Evolutionary conservation across 139 green algal species (phyloP), one percentile per base, ranked within the genome.

Genomic region (Prasinococcaceae sp.): DNA sequence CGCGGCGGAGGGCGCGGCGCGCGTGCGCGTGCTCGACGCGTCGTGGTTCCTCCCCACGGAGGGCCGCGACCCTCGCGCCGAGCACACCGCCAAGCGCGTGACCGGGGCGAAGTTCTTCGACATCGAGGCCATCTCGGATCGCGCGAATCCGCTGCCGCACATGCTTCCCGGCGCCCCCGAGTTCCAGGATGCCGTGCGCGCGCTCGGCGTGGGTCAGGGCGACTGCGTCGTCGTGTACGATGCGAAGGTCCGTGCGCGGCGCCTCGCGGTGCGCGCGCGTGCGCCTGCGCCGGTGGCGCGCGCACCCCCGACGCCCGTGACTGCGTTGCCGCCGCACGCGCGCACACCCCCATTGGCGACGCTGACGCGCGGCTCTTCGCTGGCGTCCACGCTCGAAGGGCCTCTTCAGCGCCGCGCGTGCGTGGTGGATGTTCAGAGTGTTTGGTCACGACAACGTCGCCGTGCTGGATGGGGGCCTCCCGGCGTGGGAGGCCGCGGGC

Each of bases 381-480:
- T n/a, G n/a, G n/a, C n/a, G n/a, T n/a, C n/a, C n/a, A n/a, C n/a
- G n/a, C n/a, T n/a, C n/a, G 6, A 3, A 32, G 2, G 84, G 85
- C 37, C 65, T 88, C 17, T 96, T 93, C 68, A 79, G 62, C 24
- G 69, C 78, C 0, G 76, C 87, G 0, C 60, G 87, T 1, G 78
- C 58, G 0, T 94, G 85, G 85, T 96, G 81, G 80, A 95, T 84
- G 2, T 90, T 89, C 71, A 63, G 65, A 6, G 68, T 70, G 9
- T 84, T 93, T 55, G 86, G 85, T 1, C 85, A 94, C 45, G 35
- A 72, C 57, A 83, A 74, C 33, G 83, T 94, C 22, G 64, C 70
- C 0, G 86, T 98, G 43, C 58, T 98, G 43, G 75, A 94, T 45
- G 89, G 89, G 4, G 89, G 89, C 12, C 55, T 90, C 12, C 87